These are phyloP conservation scores for Rubia tinctorum DNA, from an alignment of 305 asterid genomes.

Conservation along the genomic window DNA sequence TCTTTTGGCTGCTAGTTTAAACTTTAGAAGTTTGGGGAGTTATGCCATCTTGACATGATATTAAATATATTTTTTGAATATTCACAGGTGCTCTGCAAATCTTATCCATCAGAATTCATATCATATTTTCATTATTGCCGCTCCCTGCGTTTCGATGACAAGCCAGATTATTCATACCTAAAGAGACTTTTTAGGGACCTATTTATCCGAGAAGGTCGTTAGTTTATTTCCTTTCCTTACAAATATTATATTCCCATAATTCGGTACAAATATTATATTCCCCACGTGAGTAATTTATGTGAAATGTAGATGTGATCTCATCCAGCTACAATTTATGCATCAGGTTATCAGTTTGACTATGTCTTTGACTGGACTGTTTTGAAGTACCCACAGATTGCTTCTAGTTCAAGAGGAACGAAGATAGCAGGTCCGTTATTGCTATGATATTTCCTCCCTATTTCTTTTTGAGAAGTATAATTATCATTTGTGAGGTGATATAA, in stretches of 20 bases:
- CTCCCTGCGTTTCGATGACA: conserved; percentile 81
- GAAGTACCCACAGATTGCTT: conserved; percentile 90
- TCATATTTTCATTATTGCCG: conserved; percentile 91
- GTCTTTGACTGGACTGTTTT: conserved; percentile 91
- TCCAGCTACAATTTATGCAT: conserved; percentile 7
- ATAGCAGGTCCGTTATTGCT: conserved; percentile 46
- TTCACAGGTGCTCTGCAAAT: conserved; percentile 78
- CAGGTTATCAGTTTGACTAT: conserved; percentile 95
- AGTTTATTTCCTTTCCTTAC: not conserved
- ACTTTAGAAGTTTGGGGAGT: not conserved
- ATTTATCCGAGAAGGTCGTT: conserved; percentile 83
- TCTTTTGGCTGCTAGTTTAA: not conserved
- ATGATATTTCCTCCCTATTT: conserved; percentile 13
- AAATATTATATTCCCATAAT: not conserved
- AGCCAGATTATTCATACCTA: conserved; percentile 93
- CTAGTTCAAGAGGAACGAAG: conserved; percentile 67
- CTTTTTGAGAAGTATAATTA: not conserved
- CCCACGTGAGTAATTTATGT: not conserved
- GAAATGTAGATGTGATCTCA: conserved; percentile 10
- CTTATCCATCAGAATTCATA: conserved; percentile 84
- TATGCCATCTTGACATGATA: not conserved
- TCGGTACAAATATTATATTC: not conserved
- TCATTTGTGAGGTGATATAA: not conserved
- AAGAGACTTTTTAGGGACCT: conserved; percentile 95
- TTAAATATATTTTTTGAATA: not conserved